These are phyloP conservation scores for Pseudogymnoascus sp. DNA, from an alignment of 2,329 filamentous ascomycete species.

Conservation along the genomic window DNA sequence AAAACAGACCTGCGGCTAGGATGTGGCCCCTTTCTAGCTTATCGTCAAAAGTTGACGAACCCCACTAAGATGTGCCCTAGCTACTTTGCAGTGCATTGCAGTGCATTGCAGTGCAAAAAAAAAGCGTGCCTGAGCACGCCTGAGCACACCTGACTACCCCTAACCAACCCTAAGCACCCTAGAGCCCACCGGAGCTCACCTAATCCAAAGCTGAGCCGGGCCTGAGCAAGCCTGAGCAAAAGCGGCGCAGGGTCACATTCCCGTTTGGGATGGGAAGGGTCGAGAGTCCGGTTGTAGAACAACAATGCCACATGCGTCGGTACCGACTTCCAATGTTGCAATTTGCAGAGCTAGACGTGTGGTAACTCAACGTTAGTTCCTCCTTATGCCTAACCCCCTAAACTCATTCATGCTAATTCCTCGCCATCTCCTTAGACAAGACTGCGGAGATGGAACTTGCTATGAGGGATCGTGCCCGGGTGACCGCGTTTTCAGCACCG, in stretches of 20 bases:
- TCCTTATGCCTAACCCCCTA: background rate
- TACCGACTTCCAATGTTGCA: constrained; percentile 28
- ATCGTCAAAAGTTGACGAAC: constrained; percentile 19
- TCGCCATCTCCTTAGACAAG: constrained; percentile 20
- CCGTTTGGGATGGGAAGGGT: constrained; percentile 11
- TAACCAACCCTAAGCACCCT: background rate
- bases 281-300: constrained; percentile 17
- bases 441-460: constrained; percentile 30
- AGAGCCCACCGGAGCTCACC: constrained; percentile 17
- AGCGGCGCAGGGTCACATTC: constrained; percentile 14
- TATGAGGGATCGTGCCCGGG: constrained; percentile 30
- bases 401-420: constrained; percentile 7
- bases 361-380: constrained; percentile 23
- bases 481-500: constrained; percentile 26
- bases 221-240: constrained; percentile 17
- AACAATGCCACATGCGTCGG: constrained; percentile 30
- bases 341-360: constrained; percentile 28
- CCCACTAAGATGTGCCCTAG: constrained; percentile 15
- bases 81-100: background rate
- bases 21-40: constrained; percentile 15
- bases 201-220: constrained; percentile 18
- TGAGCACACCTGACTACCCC: background rate
- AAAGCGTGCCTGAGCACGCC: background rate
- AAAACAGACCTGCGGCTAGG: constrained; percentile 14
- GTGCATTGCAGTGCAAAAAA: background rate